phyloP scores from a whole-genome alignment of 2,329 filamentous ascomycete species.

The Fusarium sp. region DNA sequence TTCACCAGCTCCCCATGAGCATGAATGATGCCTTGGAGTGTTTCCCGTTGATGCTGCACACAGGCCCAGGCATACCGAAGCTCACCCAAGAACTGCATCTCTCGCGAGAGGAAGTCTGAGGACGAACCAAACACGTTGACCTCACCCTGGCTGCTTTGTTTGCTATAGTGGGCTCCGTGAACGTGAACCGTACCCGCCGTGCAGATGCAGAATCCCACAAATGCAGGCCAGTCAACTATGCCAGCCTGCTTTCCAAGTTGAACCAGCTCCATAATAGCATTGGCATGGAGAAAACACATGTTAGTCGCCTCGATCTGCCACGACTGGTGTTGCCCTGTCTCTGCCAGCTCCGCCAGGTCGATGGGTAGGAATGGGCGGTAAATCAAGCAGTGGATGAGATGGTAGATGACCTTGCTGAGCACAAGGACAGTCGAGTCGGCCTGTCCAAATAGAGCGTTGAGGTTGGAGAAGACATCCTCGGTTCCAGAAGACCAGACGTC shows the following conservation, averaged over 20 bases:
- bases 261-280: conserved; percentile 85
- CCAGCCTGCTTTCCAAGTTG: conserved; percentile 80
- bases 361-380: conserved; percentile 90
- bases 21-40: conserved; percentile 79
- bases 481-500: conserved; percentile 88
- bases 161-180: conserved; percentile 83
- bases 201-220: conserved; percentile 87
- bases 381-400: conserved; percentile 86
- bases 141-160: conserved; percentile 58
- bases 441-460: conserved; percentile 80
- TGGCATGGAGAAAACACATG: conserved; percentile 86
- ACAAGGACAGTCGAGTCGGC: conserved; percentile 82
- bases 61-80: conserved; percentile 80
- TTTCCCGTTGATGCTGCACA: conserved; percentile 82
- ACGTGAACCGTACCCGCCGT: conserved; percentile 90
- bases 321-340: conserved; percentile 85
- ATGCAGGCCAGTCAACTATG: conserved; percentile 85
- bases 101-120: conserved; percentile 77
- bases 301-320: conserved; percentile 95
- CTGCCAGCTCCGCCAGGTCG: conserved; percentile 82
- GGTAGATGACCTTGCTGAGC: conserved; percentile 87
- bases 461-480: conserved; percentile 80
- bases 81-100: conserved; percentile 83
- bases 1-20: conserved; percentile 86
- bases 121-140: conserved; percentile 72